Evolutionary conservation across 2,329 filamentous ascomycete species (phyloP), one percentile per base, ranked within the genome.

Genomic region (Intubia oerlemansii): DNA sequence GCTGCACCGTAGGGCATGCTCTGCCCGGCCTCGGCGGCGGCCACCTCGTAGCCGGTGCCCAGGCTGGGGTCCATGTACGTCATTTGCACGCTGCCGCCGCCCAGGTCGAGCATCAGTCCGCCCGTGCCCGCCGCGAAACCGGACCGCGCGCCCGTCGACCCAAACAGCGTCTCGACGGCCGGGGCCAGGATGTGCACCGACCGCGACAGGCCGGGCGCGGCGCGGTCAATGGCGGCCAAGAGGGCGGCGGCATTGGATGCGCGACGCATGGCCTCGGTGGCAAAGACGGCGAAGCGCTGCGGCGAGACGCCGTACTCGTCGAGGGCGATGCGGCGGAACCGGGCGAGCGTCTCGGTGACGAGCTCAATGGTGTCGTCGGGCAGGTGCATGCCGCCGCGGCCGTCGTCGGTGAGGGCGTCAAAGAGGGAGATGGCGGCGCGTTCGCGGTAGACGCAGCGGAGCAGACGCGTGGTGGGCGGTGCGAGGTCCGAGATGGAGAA

Each of bases 401-500:
- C 30, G 17, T 27, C 27, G 12, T 36, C 36, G 3, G 46, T 79
- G 50, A 72, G 51, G 1, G 80, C 80, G 44, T 92, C 81, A 50
- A 88, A 91, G 9, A 93, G 62, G 2, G 82, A 92, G 33, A 93
- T 88, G 14, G 62, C 65, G 8, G 70, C 74, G 5, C 84, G 72
- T 41, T 81, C 69, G 41, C 76, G 68, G 50, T 80, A 90, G 32
- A 92, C 42, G 16, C 76, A 84, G 12, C 63, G 70, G 24, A 92
- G 60, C 15, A 82, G 66, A 15, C 82, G 74, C 15, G 76, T 61
- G 22, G 57, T 66, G 4, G 69, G 66, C 14, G 75, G 71, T 4
- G 70, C 63, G n/a, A 90, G 60, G 38, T 81, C 71, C 7, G 81
- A 79, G 42, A 92, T 80, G 25, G 80, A 85, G 57, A 91, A 91